Evolutionary conservation across 2,329 filamentous ascomycete species (phyloP).

Genomic region (Epichloe coenophiala): DNA sequence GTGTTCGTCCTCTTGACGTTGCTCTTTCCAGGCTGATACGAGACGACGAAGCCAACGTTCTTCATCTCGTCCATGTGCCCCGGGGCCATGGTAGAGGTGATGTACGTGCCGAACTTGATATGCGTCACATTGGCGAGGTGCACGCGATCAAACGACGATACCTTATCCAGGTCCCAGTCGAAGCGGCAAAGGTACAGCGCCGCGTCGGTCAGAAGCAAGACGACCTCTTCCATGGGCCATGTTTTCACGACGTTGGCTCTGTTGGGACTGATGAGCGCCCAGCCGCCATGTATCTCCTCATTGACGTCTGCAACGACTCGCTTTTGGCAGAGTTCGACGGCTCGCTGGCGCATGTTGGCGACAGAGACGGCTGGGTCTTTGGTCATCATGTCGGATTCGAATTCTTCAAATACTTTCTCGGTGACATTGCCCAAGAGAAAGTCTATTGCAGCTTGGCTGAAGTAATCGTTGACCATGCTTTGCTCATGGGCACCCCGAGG

Average conservation of each 20-base stretch:
- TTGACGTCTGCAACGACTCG: constrained; percentile 72
- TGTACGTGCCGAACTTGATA: constrained; percentile 73
- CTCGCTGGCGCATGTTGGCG: constrained; percentile 69
- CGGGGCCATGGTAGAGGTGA: constrained; percentile 73
- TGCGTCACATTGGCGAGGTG: constrained; percentile 58
- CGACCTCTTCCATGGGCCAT: constrained; percentile 72
- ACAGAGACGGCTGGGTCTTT: constrained; percentile 85
- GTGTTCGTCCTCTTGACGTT: constrained; percentile 76
- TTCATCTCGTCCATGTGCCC: constrained; percentile 62
- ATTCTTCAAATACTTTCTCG: constrained; percentile 78
- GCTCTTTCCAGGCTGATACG: constrained; percentile 57
- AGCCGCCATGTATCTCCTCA: constrained; percentile 79
- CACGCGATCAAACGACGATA: constrained; percentile 80
- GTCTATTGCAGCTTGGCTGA: constrained; percentile 88
- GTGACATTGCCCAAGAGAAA: constrained; percentile 85
- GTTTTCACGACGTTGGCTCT: constrained; percentile 55
- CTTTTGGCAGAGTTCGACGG: constrained; percentile 77
- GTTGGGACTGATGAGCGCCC: constrained; percentile 72
- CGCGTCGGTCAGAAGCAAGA: constrained; percentile 72
- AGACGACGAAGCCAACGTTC: constrained; percentile 75
- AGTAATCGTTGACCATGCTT: constrained; percentile 96
- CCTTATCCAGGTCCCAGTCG: constrained; percentile 91
- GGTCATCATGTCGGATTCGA: constrained; percentile 85
- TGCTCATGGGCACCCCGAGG: constrained; percentile 13
- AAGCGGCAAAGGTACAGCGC: constrained; percentile 84